Base-by-base conservation (phyloP, 345 rosid genomes). In the Raphanus sativus region DNA sequence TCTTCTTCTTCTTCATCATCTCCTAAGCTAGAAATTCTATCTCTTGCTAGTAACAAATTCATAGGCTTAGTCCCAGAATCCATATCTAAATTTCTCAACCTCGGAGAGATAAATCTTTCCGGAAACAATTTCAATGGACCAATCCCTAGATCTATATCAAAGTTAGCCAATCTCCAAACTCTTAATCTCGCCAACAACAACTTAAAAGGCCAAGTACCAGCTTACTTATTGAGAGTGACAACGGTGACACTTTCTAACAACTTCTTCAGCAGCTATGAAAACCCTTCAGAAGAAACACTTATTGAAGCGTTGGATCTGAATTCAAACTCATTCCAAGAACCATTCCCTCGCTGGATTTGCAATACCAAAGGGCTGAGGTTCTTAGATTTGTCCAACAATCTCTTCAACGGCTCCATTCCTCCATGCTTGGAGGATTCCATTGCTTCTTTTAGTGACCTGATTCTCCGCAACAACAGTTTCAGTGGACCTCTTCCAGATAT, bases 281-380 rank as follows among this genome's bases (percentile, higher is more conserved):
- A 40, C 24, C 9, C 58, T n/a, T 28, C 78, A 11, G 11, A 67
- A 58, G 67, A 58, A 42, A 6, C 67, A 40, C 2, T 1, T 2
- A 29, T 67, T 24, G 0, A 1, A 50, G 48, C 5, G 11, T 55
- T 75, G 50, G 17, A 75, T 75, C 4, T 75, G 24, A 67, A 4
- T 60, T 67, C 68, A 0, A 75, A 75, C 24, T 42, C 67, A 4
- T 67, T 75, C 1, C 73, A 2, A n/a, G 79, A 67, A 59, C 68
- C 34, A 6, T 67, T 75, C 15, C 93, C 90, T 0, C 5, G 1
- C 0, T 86, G 85, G 7, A 12, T 85, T 2, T 87, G 89, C 83
- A 77, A 16, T 2, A 71, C 58, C 9, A 5, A 1, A 6, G 6
- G 0, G 56, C 77, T 86, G 2, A 1, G 8, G 17, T 66, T 86